A percentile compares a stretch with the other conserved stretches of the same genome.
Evolutionary conservation across 768 basidiomycete species (phyloP).

Genomic region (Epithele typhae): DNA sequence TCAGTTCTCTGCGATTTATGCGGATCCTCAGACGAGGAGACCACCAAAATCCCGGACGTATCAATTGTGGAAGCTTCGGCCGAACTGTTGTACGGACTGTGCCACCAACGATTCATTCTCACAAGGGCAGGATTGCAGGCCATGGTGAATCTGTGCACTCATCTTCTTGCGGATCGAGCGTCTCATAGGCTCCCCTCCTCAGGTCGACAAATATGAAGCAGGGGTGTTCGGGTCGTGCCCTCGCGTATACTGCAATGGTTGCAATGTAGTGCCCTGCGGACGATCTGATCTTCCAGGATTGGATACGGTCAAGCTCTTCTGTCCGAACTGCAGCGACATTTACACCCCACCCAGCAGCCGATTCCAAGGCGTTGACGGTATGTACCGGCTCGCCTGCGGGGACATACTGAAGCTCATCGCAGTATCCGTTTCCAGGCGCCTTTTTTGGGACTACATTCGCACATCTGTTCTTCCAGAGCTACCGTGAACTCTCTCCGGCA

Average conservation of each 20-base stretch:
- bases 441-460: slow-evolving; percentile 99
- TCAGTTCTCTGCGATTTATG: slow-evolving; percentile 1
- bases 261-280: slow-evolving; percentile 91
- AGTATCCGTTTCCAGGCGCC: slow-evolving; percentile 60
- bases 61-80: slow-evolving; percentile 98
- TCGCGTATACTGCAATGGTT: slow-evolving; percentile 87
- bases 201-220: slow-evolving; percentile 96
- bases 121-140: slow-evolving; percentile 91
- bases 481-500: slow-evolving; percentile 90
- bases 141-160: slow-evolving; percentile 59
- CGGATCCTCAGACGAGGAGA: slow-evolving; percentile 69
- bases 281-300: slow-evolving; percentile 93
- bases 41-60: slow-evolving; percentile 94
- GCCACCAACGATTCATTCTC: slow-evolving; percentile 96
- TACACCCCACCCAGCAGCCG: slow-evolving; percentile 94
- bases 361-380: slow-evolving; percentile 94
- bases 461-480: slow-evolving; percentile 97
- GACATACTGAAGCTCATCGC: background rate
- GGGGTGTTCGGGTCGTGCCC: slow-evolving; percentile 93
- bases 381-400: slow-evolving; percentile 31
- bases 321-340: slow-evolving; percentile 97
- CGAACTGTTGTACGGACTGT: slow-evolving; percentile 94
- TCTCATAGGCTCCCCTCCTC: background rate
- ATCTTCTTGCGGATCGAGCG: background rate
- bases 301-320: slow-evolving; percentile 97